These are phyloP conservation scores for Logfia minima DNA, from an alignment of 129 eudicot species.

Conservation along the genomic window DNA sequence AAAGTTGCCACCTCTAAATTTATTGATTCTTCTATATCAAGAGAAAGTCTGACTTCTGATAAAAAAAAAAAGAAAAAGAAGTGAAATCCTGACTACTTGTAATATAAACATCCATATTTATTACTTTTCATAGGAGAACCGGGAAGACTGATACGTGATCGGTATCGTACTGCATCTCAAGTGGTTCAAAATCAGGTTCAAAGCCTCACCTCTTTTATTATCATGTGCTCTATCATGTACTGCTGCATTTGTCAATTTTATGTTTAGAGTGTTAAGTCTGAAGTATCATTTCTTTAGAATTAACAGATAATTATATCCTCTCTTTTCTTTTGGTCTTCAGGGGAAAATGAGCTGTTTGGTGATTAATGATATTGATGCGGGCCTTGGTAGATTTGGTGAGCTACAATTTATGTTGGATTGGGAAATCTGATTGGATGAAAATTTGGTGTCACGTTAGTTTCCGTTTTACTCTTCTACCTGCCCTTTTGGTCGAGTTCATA, in stretches of 20 bases:
- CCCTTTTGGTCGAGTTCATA: constrained; percentile 15
- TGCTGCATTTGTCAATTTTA: neutral
- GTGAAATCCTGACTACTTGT: constrained; percentile 7
- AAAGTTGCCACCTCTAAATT: constrained; percentile 1
- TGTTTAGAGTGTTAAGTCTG: constrained; percentile 9
- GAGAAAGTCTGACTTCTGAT: constrained; percentile 11
- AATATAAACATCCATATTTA: constrained; percentile 25
- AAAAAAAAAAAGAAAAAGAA: neutral
- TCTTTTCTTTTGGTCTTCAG: constrained; percentile 43
- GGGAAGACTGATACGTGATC: constrained; percentile 91
- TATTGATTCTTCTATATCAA: constrained; percentile 4
- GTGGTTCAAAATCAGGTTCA: constrained; percentile 94
- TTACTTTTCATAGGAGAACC: constrained; percentile 71
- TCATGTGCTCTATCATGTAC: constrained; percentile 1
- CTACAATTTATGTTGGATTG: constrained; percentile 37
- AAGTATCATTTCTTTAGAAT: constrained; percentile 16
- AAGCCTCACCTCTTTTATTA: constrained; percentile 40
- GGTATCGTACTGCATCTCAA: constrained; percentile 98
- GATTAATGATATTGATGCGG: constrained; percentile 97
- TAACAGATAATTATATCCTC: neutral
- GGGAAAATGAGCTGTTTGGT: constrained; percentile 97
- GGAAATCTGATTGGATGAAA: constrained; percentile 42
- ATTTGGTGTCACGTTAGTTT: constrained; percentile 41
- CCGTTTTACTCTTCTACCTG: constrained; percentile 27
- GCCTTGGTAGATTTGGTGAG: constrained; percentile 99